These are phyloP conservation scores for Boletus eberwhitei DNA, from an alignment of 768 basidiomycete species.

Conservation along the genomic window DNA sequence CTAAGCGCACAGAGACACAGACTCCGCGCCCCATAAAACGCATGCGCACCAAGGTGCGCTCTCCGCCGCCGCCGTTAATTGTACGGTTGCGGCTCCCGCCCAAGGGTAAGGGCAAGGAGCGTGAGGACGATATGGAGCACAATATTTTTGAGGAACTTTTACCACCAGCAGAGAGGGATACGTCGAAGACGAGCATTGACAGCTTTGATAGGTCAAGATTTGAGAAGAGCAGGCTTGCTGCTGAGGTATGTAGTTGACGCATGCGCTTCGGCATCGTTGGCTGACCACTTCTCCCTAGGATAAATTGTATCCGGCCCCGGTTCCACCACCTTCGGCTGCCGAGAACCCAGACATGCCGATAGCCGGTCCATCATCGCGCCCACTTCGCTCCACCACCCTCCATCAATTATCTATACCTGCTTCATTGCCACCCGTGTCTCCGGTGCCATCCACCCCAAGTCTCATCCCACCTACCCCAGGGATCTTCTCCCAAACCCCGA, in stretches of 20 bases:
- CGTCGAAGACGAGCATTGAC: constrained; percentile 59
- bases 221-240: constrained; percentile 64
- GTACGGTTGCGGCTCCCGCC: constrained; percentile 56
- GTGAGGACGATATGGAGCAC: constrained; percentile 56
- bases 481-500: constrained; percentile 32
- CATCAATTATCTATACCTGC: constrained; percentile 36
- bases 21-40: constrained; percentile 41
- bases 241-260: constrained; percentile 56
- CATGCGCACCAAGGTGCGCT: constrained; percentile 41
- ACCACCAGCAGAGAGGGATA: constrained; percentile 64
- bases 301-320: constrained; percentile 46
- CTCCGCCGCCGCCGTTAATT: constrained; percentile 34
- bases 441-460: constrained; percentile 37
- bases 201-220: constrained; percentile 64
- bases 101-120: constrained; percentile 67
- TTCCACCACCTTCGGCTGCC: constrained; percentile 28
- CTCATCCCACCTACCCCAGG: constrained; percentile 33
- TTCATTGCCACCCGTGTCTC: constrained; percentile 30
- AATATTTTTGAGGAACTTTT: constrained; percentile 88
- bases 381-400: constrained; percentile 56
- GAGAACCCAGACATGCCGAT: constrained; percentile 37
- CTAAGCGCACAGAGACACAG: constrained; percentile 24
- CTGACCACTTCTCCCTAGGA: constrained; percentile 34
- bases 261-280: background rate
- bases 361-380: constrained; percentile 59